Conservation (phyloP, 495 filamentous ascomycete species). For the Lineolata rhizophorae region DNA sequence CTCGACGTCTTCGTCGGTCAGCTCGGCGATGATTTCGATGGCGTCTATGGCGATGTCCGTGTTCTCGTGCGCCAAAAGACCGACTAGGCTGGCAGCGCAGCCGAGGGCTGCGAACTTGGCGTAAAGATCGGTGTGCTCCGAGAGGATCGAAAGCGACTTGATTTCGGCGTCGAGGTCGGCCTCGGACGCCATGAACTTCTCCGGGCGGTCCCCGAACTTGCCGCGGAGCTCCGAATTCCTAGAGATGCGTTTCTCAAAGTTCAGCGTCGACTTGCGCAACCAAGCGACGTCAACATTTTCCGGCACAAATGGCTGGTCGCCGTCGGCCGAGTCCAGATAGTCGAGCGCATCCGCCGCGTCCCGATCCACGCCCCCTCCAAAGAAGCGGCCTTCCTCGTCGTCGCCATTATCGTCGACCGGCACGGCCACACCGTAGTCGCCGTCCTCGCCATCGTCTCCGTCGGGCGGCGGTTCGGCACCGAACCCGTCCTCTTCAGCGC, state of each 20-base stretch:
- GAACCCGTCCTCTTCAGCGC: slow-evolving; percentile 19
- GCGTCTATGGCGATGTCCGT: slow-evolving; percentile 88
- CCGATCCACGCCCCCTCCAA: slow-evolving; percentile 70
- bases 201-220: slow-evolving; percentile 64
- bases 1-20: slow-evolving; percentile 85
- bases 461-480: not conserved
- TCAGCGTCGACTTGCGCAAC: slow-evolving; percentile 60
- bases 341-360: slow-evolving; percentile 73
- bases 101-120: slow-evolving; percentile 63
- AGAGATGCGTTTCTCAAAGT: slow-evolving; percentile 76
- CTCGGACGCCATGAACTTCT: slow-evolving; percentile 72
- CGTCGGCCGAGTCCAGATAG: slow-evolving; percentile 55
- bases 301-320: slow-evolving; percentile 24
- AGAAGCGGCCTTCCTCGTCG: slow-evolving; percentile 87
- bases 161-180: slow-evolving; percentile 82
- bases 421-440: slow-evolving; percentile 43
- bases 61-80: slow-evolving; percentile 81
- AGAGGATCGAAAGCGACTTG: slow-evolving; percentile 68
- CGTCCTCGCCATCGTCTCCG: slow-evolving; percentile 33
- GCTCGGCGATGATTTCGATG: slow-evolving; percentile 74
- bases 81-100: slow-evolving; percentile 51
- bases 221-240: slow-evolving; percentile 86
- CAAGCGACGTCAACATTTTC: slow-evolving; percentile 72
- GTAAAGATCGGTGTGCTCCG: slow-evolving; percentile 73
- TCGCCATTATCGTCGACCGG: slow-evolving; percentile 38